A percentile compares a stretch with the other conserved stretches of the same genome.
Conservation (phyloP, 192 early-diverging fungal species). For the Coemansia sp. region DNA sequence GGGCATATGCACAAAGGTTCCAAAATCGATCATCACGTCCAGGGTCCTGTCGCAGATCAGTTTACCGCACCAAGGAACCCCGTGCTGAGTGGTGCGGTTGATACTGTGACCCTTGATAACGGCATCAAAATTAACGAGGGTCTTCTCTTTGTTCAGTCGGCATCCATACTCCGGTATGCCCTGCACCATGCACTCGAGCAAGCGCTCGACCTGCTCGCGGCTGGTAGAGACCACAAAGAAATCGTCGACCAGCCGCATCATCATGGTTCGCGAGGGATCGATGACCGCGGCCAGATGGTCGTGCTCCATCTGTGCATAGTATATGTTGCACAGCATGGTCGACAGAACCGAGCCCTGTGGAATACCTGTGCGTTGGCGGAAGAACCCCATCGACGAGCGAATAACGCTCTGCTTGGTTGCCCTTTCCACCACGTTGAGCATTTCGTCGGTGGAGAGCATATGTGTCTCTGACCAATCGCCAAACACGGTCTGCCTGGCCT, state of each 20-base stretch:
- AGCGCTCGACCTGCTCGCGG: slow-evolving; percentile 49
- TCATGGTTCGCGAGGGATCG: slow-evolving; percentile 51
- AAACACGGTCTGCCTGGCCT: slow-evolving; percentile 60
- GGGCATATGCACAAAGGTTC: slow-evolving; percentile 48
- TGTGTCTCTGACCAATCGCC: slow-evolving; percentile 71
- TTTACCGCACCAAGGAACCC: slow-evolving; percentile 75
- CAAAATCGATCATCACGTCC: slow-evolving; percentile 70
- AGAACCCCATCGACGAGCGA: slow-evolving; percentile 60
- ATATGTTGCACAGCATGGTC: slow-evolving; percentile 82
- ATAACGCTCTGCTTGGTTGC: slow-evolving; percentile 72
- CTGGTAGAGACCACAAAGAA: slow-evolving; percentile 75
- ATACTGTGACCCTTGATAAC: slow-evolving; percentile 33
- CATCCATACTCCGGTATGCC: slow-evolving; percentile 75
- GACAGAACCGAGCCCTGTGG: slow-evolving; percentile 92
- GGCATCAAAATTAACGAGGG: slow-evolving; percentile 73
- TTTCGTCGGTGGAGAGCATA: slow-evolving; percentile 52
- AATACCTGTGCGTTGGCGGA: slow-evolving; percentile 75
- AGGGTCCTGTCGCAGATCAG: slow-evolving; percentile 68
- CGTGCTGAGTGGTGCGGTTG: slow-evolving; percentile 16
- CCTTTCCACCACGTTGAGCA: slow-evolving; percentile 58
- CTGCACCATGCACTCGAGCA: slow-evolving; percentile 61
- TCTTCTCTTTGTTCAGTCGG: slow-evolving; percentile 72
- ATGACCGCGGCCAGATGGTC: slow-evolving; percentile 53
- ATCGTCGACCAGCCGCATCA: slow-evolving; percentile 82
- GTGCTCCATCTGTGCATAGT: slow-evolving; percentile 75